Conservation (phyloP, 257 asterid species). For the Fraxinus cuspidata region DNA sequence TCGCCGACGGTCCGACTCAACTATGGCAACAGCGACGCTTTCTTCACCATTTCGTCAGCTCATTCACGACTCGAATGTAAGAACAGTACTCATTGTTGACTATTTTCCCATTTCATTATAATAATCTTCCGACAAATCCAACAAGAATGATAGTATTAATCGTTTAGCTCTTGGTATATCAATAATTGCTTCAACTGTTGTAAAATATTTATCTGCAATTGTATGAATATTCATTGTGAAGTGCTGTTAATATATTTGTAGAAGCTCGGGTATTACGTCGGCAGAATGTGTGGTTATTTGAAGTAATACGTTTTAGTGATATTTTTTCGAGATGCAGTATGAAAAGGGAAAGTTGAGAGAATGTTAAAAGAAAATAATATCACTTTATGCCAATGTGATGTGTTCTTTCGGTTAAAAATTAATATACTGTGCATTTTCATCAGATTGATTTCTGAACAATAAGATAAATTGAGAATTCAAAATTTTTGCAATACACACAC, state of each 20-base stretch:
- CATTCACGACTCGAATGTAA: constrained; percentile 25
- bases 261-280: not conserved
- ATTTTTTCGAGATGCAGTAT: not conserved
- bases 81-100: not conserved
- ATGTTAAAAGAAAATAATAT: not conserved
- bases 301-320: not conserved
- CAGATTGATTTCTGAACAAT: not conserved
- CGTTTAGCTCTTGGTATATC: not conserved
- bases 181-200: constrained; percentile 1
- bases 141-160: not conserved
- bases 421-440: not conserved
- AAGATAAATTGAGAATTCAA: no score
- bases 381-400: not conserved
- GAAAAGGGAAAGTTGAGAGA: not conserved
- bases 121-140: constrained; percentile 6
- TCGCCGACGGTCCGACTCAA: not conserved
- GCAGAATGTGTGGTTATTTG: not conserved
- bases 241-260: not conserved
- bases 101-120: not conserved
- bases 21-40: constrained; percentile 37
- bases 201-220: constrained; percentile 4
- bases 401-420: not conserved
- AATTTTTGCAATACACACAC: no score
- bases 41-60: constrained; percentile 34
- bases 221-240: not conserved